Conservation (phyloP, 176 grass and related monocot species). For the Oropetium thomaeum region DNA sequence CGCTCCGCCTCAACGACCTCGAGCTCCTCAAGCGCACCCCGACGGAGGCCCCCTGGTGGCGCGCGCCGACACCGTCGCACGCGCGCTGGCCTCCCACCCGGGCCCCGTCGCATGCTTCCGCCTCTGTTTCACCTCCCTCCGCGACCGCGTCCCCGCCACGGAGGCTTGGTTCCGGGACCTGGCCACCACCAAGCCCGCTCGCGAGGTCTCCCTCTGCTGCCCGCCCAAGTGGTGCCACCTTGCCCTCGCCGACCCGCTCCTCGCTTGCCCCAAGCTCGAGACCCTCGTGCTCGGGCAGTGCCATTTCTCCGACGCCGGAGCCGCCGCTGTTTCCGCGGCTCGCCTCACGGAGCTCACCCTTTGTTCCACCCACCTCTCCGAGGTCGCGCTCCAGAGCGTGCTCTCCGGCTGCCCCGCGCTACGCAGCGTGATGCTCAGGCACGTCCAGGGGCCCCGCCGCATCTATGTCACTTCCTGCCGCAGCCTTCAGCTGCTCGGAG, state of each 20-base stretch:
- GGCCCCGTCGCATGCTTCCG: conserved; percentile 6
- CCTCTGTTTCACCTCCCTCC: conserved; percentile 16
- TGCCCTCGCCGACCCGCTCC: conserved; percentile 23
- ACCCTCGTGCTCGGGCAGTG: conserved; percentile 31
- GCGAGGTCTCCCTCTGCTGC: conserved; percentile 10
- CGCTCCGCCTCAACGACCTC: conserved; percentile 22
- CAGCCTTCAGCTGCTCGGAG: conserved; percentile 21
- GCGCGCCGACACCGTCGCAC: neutral
- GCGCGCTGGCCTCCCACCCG: conserved; percentile 4
- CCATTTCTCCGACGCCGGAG: conserved; percentile 26
- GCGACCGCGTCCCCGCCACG: neutral
- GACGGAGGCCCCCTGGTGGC: neutral
- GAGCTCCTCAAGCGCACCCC: neutral
- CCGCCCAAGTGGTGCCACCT: conserved; percentile 34
- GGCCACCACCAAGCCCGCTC: neutral
- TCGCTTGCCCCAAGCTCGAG: conserved; percentile 20
- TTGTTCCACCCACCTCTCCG: conserved; percentile 6
- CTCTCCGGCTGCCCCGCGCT: conserved; percentile 31
- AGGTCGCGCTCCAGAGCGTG: conserved; percentile 14
- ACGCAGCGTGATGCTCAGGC: conserved; percentile 32
- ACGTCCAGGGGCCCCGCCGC: conserved; percentile 27
- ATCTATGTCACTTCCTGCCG: conserved; percentile 26
- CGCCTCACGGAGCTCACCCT: conserved; percentile 31
- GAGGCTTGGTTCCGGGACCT: conserved; percentile 35
- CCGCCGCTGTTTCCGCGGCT: neutral